Evolutionary conservation across 2,329 filamentous ascomycete genomes (phyloP).

Genomic region (Alternaria gansuensis): DNA sequence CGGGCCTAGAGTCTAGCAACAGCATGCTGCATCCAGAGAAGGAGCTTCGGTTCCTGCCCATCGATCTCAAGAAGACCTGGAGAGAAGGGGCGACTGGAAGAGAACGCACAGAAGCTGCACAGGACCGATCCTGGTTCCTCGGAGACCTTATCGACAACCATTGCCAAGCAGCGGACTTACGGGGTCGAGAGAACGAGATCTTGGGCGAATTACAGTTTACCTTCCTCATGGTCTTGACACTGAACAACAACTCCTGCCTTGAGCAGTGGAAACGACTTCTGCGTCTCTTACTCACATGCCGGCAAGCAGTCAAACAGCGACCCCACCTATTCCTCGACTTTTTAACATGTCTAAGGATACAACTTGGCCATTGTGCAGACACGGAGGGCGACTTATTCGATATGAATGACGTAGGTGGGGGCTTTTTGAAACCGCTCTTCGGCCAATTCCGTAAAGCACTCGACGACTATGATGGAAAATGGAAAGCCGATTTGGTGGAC

Average conservation of each 20-base stretch:
- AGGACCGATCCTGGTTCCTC: constrained; percentile 70
- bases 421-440: constrained; percentile 63
- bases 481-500: constrained; percentile 58
- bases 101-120: constrained; percentile 68
- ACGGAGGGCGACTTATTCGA: constrained; percentile 70
- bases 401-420: constrained; percentile 62
- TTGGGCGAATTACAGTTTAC: constrained; percentile 70
- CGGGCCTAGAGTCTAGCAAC: constrained; percentile 59
- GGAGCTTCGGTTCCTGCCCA: constrained; percentile 63
- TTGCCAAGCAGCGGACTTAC: constrained; percentile 45
- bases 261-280: constrained; percentile 72
- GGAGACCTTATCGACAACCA: constrained; percentile 60
- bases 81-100: constrained; percentile 67
- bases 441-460: constrained; percentile 62
- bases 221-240: constrained; percentile 69
- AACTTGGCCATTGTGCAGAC: constrained; percentile 65
- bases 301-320: constrained; percentile 59
- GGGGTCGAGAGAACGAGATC: constrained; percentile 44
- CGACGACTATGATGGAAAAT: constrained; percentile 57
- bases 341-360: constrained; percentile 60
- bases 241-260: constrained; percentile 72
- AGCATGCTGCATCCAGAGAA: constrained; percentile 47
- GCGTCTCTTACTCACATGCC: constrained; percentile 65
- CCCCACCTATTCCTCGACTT: constrained; percentile 63
- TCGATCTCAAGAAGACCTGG: constrained; percentile 71